Percentiles rank a stretch among this genome's conserved stretches.
Evolutionary conservation across 768 basidiomycete genomes (phyloP).

Genomic region (Melanogaster broomeanus): DNA sequence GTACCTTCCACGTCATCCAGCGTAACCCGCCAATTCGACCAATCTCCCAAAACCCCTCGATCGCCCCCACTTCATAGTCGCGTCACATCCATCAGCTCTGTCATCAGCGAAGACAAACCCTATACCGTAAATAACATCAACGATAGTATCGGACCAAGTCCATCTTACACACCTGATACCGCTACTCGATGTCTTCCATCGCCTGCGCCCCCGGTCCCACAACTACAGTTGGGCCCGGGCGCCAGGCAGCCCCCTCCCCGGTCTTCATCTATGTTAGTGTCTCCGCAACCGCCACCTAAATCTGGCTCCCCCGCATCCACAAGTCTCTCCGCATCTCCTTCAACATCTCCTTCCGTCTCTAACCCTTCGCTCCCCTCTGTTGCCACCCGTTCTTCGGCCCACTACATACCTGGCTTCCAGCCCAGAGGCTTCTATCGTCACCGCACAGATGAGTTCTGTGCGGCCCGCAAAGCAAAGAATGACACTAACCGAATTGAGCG

Average conservation of each 20-base stretch:
- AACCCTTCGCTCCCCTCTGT: conserved; percentile 24
- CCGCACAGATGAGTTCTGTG: conserved; percentile 78
- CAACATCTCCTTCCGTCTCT: conserved; percentile 22
- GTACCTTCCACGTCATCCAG: conserved; percentile 20
- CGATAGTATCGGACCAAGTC: background rate
- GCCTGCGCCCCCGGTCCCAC: background rate
- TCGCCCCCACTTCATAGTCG: conserved; percentile 28
- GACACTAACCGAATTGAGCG: conserved; percentile 69
- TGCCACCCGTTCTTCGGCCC: conserved; percentile 41
- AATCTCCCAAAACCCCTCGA: conserved; percentile 20
- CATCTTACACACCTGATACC: conserved; percentile 12
- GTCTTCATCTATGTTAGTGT: conserved; percentile 1
- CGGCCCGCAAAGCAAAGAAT: conserved; percentile 38
- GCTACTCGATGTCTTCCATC: background rate
- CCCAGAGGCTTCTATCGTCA: conserved; percentile 81
- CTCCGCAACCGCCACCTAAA: conserved; percentile 14
- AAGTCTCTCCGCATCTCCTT: conserved; percentile 20
- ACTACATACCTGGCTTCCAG: conserved; percentile 92
- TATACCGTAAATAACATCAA: background rate
- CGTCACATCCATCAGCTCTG: conserved; percentile 34
- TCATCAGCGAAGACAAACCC: conserved; percentile 15
- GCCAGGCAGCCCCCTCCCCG: conserved; percentile 10
- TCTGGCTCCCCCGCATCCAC: conserved; percentile 7
- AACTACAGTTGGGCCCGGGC: background rate
- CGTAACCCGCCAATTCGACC: conserved; percentile 24